Percentiles rank a stretch among this genome's conserved stretches.
These are phyloP conservation scores for Botryotinia globosa DNA, from an alignment of 2,329 filamentous ascomycete genomes.

Conservation along the genomic window DNA sequence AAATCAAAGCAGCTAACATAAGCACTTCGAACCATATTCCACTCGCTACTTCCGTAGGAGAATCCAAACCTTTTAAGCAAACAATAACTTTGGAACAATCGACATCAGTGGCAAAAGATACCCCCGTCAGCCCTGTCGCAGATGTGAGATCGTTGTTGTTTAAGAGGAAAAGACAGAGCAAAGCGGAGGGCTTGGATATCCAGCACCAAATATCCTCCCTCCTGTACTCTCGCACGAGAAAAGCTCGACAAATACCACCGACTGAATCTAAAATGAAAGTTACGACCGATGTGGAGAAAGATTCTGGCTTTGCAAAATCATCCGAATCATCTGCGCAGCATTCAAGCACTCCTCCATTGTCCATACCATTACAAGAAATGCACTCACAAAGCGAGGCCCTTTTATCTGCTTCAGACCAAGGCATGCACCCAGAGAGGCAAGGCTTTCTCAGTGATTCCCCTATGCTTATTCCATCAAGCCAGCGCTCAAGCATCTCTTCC, in stretches of 20 bases:
- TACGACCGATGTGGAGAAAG: not conserved
- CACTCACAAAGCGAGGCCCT: not conserved
- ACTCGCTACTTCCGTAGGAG: too few relatives aligned
- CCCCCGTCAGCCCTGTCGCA: too few relatives aligned
- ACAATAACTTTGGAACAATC: not conserved
- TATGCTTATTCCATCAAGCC: not conserved
- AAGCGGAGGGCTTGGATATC: not conserved
- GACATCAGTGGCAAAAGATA: too few relatives aligned
- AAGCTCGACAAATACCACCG: not conserved
- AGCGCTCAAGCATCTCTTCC: not conserved
- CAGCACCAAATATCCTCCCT: constrained; percentile 9
- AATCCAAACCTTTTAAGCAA: not conserved
- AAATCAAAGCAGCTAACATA: not conserved
- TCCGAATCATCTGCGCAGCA: not conserved
- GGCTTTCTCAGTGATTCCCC: not conserved
- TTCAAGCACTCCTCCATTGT: not conserved
- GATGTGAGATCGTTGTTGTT: not conserved
- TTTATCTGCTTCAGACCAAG: not conserved
- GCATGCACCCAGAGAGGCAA: not conserved
- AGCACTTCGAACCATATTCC: not conserved
- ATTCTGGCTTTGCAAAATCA: not conserved
- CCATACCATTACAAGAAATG: not conserved
- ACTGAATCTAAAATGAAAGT: not conserved
- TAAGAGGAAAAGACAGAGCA: not conserved
- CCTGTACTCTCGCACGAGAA: not conserved